Evolutionary conservation across 768 basidiomycete species (phyloP), one percentile per base, ranked within the genome.

Genomic region (Pholiota molesta): DNA sequence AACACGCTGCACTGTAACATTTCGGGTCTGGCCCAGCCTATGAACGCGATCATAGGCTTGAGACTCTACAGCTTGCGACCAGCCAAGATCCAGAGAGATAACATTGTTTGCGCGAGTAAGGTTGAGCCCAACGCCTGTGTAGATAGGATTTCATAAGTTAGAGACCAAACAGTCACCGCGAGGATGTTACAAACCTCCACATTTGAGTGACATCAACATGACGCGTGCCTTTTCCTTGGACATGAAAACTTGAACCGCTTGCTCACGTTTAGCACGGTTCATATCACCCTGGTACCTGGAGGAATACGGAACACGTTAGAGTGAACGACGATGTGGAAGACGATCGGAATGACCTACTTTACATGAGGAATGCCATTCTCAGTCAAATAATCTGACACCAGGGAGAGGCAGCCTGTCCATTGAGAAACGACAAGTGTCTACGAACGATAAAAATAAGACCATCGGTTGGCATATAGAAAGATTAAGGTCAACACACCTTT

Each of bases 361-460:
- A 88, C 83, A 62, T 86, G 85, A 3, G 74, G 65, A 52, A 88
- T 79, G 1, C 76, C 76, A 21, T 81, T 74, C 66, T 83, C 80
- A 0, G 73, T 72, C n/a, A 93, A 77, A 68, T 88, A 89, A 54
- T 83, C 73, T 0, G 83, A 87, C n/a, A 88, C 81, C 4, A 92
- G 77, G 10, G 82, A 78, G 39, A 94, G 78, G 60, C 85, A 89
- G 6, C 77, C 72, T 0, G 87, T 89, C 86, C 91, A 92, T 70
- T 89, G 87, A 0, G 88, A 90, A 59, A 91, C 79, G 60, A 92
- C 74, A 55, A 94, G 70, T 51, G 82, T 80, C 85, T 89, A 11
- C 10, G 6, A 17, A 35, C 19, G 16, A 31, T 19, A 19, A n/a
- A 21, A n/a, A 44, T 0, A 19, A 44, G 42, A 21, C n/a, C 42